phyloP scores from a whole-genome alignment of 2,329 filamentous ascomycete species.

The Aspergillus puulaauensis region DNA sequence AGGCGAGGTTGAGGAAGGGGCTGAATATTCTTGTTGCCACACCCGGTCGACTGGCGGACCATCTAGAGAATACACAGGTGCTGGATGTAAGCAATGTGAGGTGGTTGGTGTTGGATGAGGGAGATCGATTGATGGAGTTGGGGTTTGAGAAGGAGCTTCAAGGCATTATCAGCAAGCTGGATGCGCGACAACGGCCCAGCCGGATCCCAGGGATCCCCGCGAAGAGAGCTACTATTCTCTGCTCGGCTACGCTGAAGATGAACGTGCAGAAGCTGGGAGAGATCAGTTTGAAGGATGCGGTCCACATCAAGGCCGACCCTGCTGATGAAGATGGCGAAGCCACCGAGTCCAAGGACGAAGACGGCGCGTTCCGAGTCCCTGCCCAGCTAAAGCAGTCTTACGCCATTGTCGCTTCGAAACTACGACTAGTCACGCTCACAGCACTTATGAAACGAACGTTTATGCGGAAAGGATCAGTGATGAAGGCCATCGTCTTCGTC shows the following conservation, averaged over 20 bases:
- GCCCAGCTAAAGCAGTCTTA: constrained; percentile 94
- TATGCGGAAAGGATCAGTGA: constrained; percentile 81
- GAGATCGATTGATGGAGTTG: constrained; percentile 96
- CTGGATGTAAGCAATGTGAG: constrained; percentile 84
- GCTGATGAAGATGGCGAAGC: constrained; percentile 55
- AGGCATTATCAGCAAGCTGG: constrained; percentile 77
- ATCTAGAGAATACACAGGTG: constrained; percentile 87
- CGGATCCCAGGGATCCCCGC: constrained; percentile 68
- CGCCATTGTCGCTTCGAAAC: constrained; percentile 80
- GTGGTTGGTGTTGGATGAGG: constrained; percentile 94
- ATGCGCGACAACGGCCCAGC: constrained; percentile 62
- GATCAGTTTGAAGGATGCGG: constrained; percentile 89
- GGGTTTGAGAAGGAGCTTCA: constrained; percentile 94
- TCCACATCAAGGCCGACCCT: constrained; percentile 74
- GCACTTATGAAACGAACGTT: constrained; percentile 85
- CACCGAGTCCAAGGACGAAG: constrained; percentile 49
- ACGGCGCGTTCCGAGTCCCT: constrained; percentile 72
- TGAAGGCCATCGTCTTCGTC: constrained; percentile 96
- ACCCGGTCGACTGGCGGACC: constrained; percentile 85
- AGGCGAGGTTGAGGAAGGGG: constrained; percentile 88
- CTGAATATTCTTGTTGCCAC: constrained; percentile 95
- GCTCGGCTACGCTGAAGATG: constrained; percentile 97
- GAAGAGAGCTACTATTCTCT: constrained; percentile 79
- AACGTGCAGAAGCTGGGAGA: constrained; percentile 91
- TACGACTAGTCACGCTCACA: constrained; percentile 83